A percentile compares a stretch with the other conserved stretches of the same genome.
Evolutionary conservation across 2,329 filamentous ascomycete genomes (phyloP).

Genomic region (Nemania serpens): DNA sequence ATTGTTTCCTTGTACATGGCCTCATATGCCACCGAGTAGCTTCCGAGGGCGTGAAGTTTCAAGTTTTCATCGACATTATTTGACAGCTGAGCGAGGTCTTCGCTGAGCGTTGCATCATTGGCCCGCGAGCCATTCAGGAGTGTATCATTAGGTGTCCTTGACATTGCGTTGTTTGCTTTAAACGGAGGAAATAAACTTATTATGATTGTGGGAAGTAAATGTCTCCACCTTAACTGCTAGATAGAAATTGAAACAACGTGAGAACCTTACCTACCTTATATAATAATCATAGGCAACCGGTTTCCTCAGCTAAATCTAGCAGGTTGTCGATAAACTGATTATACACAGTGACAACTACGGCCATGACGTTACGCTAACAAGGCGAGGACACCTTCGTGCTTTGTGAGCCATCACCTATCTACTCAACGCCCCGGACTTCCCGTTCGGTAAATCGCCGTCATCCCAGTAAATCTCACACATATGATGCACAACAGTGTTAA

Average conservation of each 20-base stretch:
- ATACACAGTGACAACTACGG: too few relatives aligned
- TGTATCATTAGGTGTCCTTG: neutral
- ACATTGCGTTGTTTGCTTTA: neutral
- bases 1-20: constrained; percentile 21
- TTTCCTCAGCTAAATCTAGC: too few relatives aligned
- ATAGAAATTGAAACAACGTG: neutral
- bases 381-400: too few relatives aligned
- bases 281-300: neutral
- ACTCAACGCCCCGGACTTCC: too few relatives aligned
- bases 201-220: neutral
- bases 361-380: too few relatives aligned
- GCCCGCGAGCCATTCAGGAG: neutral
- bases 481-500: too few relatives aligned
- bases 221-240: neutral
- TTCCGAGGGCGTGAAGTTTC: constrained; percentile 6
- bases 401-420: too few relatives aligned
- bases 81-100: constrained; percentile 6
- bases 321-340: too few relatives aligned
- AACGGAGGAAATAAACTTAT: too few relatives aligned
- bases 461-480: too few relatives aligned
- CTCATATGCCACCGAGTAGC: constrained; percentile 18
- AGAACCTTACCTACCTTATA: neutral
- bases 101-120: neutral
- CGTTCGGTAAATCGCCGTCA: too few relatives aligned
- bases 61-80: neutral